A percentile compares a stretch with the other conserved stretches of the same genome.
These are phyloP conservation scores for Scheffersomyces cryptocercus DNA, from an alignment of 1,139 yeast species.

Conservation along the genomic window DNA sequence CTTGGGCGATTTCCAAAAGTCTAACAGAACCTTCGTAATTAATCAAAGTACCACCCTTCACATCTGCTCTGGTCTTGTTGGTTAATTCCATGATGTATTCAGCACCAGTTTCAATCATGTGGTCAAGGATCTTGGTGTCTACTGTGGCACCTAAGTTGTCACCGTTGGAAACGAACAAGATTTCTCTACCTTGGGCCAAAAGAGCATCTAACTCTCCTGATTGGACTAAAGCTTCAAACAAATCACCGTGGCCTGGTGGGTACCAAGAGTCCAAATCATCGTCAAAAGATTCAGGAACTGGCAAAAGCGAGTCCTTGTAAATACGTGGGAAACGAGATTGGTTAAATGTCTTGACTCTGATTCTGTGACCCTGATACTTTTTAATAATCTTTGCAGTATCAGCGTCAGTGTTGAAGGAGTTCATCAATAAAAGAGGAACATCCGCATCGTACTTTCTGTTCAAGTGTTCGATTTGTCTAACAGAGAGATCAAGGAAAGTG, in stretches of 20 bases:
- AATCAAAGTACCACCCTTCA: constrained; percentile 98
- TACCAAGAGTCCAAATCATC: constrained; percentile 90
- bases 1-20: constrained; percentile 96
- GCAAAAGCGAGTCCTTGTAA: constrained; percentile 88
- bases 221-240: constrained; percentile 85
- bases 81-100: constrained; percentile 98
- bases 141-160: constrained; percentile 99
- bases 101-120: constrained; percentile 87
- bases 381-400: constrained; percentile 95
- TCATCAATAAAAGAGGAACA: constrained; percentile 95
- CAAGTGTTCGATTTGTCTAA: constrained; percentile 94
- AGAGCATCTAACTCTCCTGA: constrained; percentile 92
- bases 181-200: constrained; percentile 91
- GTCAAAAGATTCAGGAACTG: constrained; percentile 79
- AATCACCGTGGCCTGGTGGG: constrained; percentile 99
- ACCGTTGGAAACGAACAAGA: constrained; percentile 94
- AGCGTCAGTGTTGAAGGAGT: constrained; percentile 95
- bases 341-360: constrained; percentile 92
- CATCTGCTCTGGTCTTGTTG: constrained; percentile 98
- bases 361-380: constrained; percentile 95
- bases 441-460: constrained; percentile 89
- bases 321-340: constrained; percentile 97
- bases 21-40: constrained; percentile 95
- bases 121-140: constrained; percentile 85
- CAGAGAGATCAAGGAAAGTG: constrained; percentile 91